Evolutionary conservation across 192 early-diverging fungal species (phyloP).

Genomic region (Haplosporangium gracile): DNA sequence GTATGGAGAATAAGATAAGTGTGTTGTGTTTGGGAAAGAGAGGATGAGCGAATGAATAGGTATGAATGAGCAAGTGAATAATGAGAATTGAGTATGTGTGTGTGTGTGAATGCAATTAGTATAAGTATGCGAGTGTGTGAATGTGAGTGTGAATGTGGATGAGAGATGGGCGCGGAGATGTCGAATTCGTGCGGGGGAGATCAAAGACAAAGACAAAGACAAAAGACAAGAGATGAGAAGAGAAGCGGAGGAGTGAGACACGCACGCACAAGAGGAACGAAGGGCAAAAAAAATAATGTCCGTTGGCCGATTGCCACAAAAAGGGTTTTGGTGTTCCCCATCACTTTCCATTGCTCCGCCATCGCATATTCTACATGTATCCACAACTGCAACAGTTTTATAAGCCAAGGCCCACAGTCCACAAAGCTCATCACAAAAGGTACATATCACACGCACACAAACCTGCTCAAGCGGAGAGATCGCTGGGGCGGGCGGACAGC

Average conservation of each 20-base stretch:
- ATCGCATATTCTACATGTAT: no score
- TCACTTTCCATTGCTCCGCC: no score
- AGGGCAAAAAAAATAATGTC: background rate
- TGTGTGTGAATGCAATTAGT: background rate
- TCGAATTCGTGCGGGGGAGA: background rate
- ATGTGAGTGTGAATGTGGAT: no score
- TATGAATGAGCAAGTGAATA: background rate
- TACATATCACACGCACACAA: background rate
- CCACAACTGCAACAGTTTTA: no score
- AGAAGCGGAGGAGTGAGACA: conserved; percentile 1
- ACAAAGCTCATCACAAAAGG: no score
- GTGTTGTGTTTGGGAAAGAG: background rate
- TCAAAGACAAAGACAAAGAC: no score
- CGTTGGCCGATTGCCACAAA: background rate
- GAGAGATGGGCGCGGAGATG: background rate
- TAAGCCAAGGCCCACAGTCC: no score
- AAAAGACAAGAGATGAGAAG: background rate
- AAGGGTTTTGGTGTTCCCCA: no score
- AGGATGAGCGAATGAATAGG: background rate
- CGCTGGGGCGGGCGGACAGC: background rate
- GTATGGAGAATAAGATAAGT: background rate
- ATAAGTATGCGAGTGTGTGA: background rate
- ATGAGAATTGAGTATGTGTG: background rate
- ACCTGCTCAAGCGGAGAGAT: background rate
- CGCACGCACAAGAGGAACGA: no score